These are phyloP conservation scores for Erigeron philadelphicus DNA, from an alignment of 140 eudicot species.

Conservation along the genomic window DNA sequence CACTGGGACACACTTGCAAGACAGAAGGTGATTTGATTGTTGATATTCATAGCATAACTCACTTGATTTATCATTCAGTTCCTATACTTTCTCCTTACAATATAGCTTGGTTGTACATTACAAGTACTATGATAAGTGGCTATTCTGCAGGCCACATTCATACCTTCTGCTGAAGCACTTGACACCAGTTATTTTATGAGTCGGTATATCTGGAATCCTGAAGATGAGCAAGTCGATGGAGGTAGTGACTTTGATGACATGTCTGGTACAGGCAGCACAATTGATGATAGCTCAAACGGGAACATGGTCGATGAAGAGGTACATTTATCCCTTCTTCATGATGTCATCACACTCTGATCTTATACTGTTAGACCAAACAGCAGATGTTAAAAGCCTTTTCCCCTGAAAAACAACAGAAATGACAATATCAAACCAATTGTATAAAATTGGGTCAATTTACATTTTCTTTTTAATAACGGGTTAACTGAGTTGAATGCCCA, in stretches of 20 bases:
- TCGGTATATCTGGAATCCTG: conserved; percentile 96
- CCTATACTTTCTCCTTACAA: background rate
- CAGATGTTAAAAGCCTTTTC: background rate
- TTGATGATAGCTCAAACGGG: conserved; percentile 69
- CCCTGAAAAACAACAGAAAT: background rate
- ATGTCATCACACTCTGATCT: background rate
- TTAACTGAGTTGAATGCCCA: background rate
- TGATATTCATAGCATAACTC: background rate
- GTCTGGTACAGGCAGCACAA: conserved; percentile 71
- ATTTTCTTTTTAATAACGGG: background rate
- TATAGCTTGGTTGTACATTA: conserved; percentile 1
- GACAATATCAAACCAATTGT: background rate
- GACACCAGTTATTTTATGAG: conserved; percentile 97
- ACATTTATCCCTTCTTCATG: conserved; percentile 6
- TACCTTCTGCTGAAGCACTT: conserved; percentile 78
- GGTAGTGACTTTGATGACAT: conserved; percentile 86
- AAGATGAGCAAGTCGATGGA: conserved; percentile 76
- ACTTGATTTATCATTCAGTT: background rate
- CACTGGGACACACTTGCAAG: conserved; percentile 94
- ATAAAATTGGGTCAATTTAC: background rate
- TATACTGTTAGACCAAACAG: no score
- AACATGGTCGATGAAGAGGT: conserved; percentile 83
- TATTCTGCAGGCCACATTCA: conserved; percentile 69
- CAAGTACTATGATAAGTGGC: conserved; percentile 10
- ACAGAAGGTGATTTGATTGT: conserved; percentile 59